Percentiles rank a stretch among this genome's conserved stretches.
Conservation (phyloP, 106 monocot genomes). For the Agapanthus africanus region DNA sequence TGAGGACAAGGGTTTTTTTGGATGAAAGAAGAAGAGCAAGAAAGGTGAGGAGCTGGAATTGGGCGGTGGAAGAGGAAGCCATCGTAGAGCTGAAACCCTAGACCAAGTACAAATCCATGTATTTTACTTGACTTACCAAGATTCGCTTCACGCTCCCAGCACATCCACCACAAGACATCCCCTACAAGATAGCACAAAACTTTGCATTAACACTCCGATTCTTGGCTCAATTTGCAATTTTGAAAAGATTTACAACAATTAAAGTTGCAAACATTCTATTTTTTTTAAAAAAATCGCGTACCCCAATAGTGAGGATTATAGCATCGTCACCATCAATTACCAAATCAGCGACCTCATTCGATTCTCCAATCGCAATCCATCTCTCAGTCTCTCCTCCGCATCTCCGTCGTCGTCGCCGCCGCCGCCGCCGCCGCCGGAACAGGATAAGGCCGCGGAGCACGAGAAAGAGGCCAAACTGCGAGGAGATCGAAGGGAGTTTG, state of each 20-base stretch:
- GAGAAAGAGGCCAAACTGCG: not conserved
- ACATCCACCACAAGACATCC: conserved; percentile 1
- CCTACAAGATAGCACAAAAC: no score
- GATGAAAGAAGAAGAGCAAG: not conserved
- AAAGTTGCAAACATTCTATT: not conserved
- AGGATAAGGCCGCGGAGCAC: not conserved
- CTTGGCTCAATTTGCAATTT: no score
- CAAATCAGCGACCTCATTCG: not conserved
- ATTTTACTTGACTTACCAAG: not conserved
- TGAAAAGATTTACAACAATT: no score
- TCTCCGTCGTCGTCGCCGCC: no score
- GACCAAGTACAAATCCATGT: no score
- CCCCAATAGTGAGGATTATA: no score
- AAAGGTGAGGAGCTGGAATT: not conserved
- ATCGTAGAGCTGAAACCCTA: not conserved
- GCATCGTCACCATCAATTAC: not conserved
- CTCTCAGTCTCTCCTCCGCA: not conserved
- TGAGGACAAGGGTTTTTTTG: not conserved
- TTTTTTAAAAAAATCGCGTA: not conserved
- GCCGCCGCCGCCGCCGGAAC: not conserved
- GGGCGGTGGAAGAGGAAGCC: not conserved
- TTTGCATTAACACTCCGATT: no score
- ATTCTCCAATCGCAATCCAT: not conserved
- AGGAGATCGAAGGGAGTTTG: not conserved
- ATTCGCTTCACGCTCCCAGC: not conserved